These are phyloP conservation scores for Fusarium pilosicola DNA, from an alignment of 2,329 filamentous ascomycete species.

Conservation along the genomic window DNA sequence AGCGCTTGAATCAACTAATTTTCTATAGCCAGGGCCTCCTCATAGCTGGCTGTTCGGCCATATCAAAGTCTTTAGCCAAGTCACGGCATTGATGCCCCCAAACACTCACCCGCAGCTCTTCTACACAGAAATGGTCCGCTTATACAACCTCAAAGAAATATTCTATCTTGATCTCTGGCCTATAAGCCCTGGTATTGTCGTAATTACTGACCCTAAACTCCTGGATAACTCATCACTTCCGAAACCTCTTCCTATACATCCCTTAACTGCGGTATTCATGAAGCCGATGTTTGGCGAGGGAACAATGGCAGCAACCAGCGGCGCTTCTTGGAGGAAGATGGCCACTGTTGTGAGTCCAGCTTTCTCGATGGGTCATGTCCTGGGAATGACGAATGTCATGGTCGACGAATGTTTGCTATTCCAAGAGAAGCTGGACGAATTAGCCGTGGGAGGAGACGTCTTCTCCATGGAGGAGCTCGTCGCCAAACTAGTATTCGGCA, in stretches of 20 bases:
- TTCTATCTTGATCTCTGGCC: constrained; percentile 31
- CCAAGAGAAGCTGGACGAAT: neutral
- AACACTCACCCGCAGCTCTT: constrained; percentile 19
- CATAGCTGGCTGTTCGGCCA: constrained; percentile 29
- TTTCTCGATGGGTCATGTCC: constrained; percentile 7
- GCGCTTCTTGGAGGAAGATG: constrained; percentile 5
- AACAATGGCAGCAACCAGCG: neutral
- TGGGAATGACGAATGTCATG: neutral
- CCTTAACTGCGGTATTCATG: neutral
- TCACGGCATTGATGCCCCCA: constrained; percentile 6
- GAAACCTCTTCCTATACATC: constrained; percentile 3
- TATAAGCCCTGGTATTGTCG: neutral
- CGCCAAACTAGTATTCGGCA: neutral
- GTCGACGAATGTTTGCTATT: constrained; percentile 1
- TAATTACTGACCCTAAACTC: constrained; percentile 5
- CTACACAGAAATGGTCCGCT: constrained; percentile 14
- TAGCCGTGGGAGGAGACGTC: neutral
- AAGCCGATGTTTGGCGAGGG: neutral
- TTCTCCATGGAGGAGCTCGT: constrained; percentile 23
- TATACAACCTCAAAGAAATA: constrained; percentile 6
- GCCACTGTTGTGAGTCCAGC: neutral
- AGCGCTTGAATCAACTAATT: neutral
- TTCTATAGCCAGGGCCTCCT: neutral
- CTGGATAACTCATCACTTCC: constrained; percentile 3
- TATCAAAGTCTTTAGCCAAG: constrained; percentile 3